These are phyloP conservation scores for Leucosporidium yakuticum DNA, from an alignment of 768 basidiomycete species.

Conservation along the genomic window DNA sequence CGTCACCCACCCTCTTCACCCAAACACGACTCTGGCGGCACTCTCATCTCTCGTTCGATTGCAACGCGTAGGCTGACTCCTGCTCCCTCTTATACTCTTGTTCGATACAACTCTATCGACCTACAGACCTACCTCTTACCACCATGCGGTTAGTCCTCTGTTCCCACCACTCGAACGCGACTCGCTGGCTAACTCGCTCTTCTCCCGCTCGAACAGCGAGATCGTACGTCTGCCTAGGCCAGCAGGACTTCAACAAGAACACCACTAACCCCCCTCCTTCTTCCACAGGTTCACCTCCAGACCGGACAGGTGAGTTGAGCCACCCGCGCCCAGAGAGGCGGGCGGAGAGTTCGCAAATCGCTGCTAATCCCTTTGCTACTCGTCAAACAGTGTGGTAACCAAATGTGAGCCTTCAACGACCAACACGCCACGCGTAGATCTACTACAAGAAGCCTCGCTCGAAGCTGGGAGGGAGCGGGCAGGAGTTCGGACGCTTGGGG, in stretches of 20 bases:
- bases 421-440: no score
- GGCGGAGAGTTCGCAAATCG: background rate
- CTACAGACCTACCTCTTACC: background rate
- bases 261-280: no score
- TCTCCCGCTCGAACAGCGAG: background rate
- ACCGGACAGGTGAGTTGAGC: slow-evolving; percentile 1
- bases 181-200: background rate
- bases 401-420: slow-evolving; percentile 55
- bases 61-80: no score
- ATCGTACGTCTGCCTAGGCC: background rate
- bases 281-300: slow-evolving; percentile 2
- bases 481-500: no score
- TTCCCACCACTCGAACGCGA: background rate
- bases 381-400: slow-evolving; percentile 83
- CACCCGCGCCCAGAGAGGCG: background rate
- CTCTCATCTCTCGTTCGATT: no score
- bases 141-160: background rate
- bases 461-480: no score
- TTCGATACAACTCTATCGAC: background rate
- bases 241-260: no score
- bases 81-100: no score
- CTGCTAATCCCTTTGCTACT: background rate
- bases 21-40: no score
- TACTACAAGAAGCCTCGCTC: no score
- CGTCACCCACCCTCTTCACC: no score